phyloP scores from a whole-genome alignment of 345 rosid species.

The Cochlearia excelsa region DNA sequence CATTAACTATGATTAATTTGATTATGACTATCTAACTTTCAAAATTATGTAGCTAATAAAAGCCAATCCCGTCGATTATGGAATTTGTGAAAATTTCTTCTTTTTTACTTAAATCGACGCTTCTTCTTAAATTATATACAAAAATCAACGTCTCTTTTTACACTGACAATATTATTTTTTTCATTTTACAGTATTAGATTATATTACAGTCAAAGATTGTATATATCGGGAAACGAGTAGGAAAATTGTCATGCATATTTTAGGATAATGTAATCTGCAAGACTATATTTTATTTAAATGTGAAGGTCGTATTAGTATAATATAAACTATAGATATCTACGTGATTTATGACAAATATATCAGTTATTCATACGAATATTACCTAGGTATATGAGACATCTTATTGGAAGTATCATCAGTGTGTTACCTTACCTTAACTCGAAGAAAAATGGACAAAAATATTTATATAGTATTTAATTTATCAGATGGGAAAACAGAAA shows the following conservation, averaged over 20 bases:
- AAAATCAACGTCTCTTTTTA: too few relatives aligned
- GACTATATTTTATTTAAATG: conserved; percentile 5
- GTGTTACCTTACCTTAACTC: conserved; percentile 15
- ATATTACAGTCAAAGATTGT: conserved; percentile 24
- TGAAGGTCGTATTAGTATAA: conserved; percentile 2
- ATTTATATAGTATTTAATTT: too few relatives aligned
- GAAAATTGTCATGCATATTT: conserved; percentile 12
- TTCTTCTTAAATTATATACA: not conserved
- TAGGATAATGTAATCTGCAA: conserved; percentile 8
- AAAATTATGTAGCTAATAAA: conserved; percentile 13
- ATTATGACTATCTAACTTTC: conserved; percentile 22
- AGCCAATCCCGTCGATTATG: conserved; percentile 25
- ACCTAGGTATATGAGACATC: conserved; percentile 18
- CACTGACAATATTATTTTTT: too few relatives aligned
- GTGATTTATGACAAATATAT: not conserved
- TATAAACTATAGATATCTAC: not conserved
- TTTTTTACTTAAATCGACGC: not conserved
- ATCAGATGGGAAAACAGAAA: too few relatives aligned
- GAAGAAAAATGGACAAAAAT: conserved; percentile 21
- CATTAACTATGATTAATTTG: conserved; percentile 13
- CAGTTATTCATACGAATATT: not conserved
- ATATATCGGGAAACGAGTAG: conserved; percentile 27
- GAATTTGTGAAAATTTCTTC: conserved; percentile 1
- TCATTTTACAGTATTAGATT: not conserved
- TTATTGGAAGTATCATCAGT: not conserved